A percentile compares a stretch with the other conserved stretches of the same genome.
These are phyloP conservation scores for Rhodotorula paludigena DNA, from an alignment of 768 basidiomycete genomes.

Conservation along the genomic window DNA sequence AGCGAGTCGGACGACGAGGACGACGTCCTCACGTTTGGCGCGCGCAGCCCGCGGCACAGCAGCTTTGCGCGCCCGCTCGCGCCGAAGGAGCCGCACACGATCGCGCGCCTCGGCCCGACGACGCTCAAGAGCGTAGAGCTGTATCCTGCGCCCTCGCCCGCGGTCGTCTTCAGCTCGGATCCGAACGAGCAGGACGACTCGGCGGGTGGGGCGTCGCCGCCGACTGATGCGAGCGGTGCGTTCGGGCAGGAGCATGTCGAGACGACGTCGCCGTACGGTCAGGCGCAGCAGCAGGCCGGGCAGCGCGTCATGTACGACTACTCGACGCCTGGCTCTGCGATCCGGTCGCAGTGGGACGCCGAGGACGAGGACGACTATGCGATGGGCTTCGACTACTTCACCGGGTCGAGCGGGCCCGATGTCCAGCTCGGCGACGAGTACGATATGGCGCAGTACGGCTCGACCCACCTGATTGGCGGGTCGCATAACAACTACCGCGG, in stretches of 20 bases:
- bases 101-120: conserved; percentile 71
- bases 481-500: conserved; percentile 33
- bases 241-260: conserved; percentile 12
- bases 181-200: conserved; percentile 45
- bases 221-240: conserved; percentile 4
- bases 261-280: conserved; percentile 42
- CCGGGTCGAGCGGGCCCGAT: conserved; percentile 51
- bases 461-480: conserved; percentile 34
- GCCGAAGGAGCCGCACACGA: conserved; percentile 58
- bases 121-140: conserved; percentile 67
- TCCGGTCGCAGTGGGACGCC: conserved; percentile 45
- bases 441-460: conserved; percentile 37
- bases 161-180: conserved; percentile 45
- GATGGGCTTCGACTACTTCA: conserved; percentile 60
- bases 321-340: conserved; percentile 38
- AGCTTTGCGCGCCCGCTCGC: conserved; percentile 22
- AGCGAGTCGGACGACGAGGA: conserved; percentile 42
- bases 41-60: conserved; percentile 33
- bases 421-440: conserved; percentile 48
- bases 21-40: conserved; percentile 44
- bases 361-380: conserved; percentile 49
- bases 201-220: conserved; percentile 21
- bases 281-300: conserved; percentile 29
- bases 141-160: conserved; percentile 46
- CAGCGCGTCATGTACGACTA: conserved; percentile 41